Evolutionary conservation across 495 filamentous ascomycete genomes (phyloP).

Genomic region (Saxispiralis lemnorum): DNA sequence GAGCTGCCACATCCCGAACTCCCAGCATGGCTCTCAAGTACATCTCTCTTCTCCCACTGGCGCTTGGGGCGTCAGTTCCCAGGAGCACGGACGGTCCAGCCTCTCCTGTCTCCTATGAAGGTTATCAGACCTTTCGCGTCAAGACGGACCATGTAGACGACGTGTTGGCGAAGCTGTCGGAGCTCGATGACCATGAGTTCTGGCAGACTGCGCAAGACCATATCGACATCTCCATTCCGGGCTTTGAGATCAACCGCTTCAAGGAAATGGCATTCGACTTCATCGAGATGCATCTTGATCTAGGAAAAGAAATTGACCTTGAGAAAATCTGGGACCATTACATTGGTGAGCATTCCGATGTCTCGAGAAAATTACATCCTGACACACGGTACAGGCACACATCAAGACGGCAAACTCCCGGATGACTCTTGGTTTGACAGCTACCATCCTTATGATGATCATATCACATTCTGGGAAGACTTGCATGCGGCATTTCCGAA

Average conservation of each 20-base stretch:
- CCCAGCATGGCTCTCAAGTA: not conserved
- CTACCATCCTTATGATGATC: conserved; percentile 40
- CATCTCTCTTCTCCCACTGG: not conserved
- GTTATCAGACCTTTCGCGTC: conserved; percentile 30
- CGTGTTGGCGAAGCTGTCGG: conserved; percentile 13
- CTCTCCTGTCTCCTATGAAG: conserved; percentile 24
- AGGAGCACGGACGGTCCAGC: not conserved
- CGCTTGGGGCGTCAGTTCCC: not conserved
- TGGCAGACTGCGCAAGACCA: conserved; percentile 18
- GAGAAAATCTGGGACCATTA: conserved; percentile 18
- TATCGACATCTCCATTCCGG: conserved; percentile 30
- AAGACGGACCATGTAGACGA: conserved; percentile 15
- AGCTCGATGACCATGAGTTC: conserved; percentile 17
- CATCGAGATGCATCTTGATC: conserved; percentile 27
- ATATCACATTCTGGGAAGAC: conserved; percentile 35
- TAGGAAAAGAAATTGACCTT: conserved; percentile 27
- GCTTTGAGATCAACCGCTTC: conserved; percentile 22
- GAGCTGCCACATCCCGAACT: too few relatives aligned
- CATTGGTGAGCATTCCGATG: not conserved
- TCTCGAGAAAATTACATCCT: too few relatives aligned
- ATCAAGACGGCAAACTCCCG: not conserved
- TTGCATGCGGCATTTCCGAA: conserved; percentile 30
- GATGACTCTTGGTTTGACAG: conserved; percentile 36
- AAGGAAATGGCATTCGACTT: conserved; percentile 21
- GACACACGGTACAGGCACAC: not conserved